These are phyloP conservation scores for Aspergillus chevalieri DNA, from an alignment of 2,329 filamentous ascomycete species.

Conservation along the genomic window DNA sequence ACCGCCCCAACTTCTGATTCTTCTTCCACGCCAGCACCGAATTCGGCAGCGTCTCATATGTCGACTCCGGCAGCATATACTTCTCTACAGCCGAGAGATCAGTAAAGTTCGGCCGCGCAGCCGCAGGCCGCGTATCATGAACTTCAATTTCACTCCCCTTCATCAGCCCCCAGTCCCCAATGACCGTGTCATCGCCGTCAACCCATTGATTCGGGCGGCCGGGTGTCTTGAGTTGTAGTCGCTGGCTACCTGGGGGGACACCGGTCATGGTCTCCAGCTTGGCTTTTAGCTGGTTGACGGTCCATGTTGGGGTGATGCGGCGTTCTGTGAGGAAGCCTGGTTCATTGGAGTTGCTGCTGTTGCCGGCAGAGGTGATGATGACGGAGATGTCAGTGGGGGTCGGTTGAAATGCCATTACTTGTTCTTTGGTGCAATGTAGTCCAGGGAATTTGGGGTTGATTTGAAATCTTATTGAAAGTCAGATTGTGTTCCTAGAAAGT, in stretches of 20 bases:
- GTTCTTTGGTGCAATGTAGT: not conserved
- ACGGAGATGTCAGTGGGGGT: slow-evolving; percentile 36
- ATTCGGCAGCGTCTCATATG: slow-evolving; percentile 80
- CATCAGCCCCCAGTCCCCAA: slow-evolving; percentile 46
- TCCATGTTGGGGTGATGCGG: slow-evolving; percentile 88
- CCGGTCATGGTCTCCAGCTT: slow-evolving; percentile 93
- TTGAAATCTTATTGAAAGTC: no score
- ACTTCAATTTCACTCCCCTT: slow-evolving; percentile 49
- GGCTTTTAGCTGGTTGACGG: slow-evolving; percentile 71
- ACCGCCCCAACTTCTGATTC: slow-evolving; percentile 88
- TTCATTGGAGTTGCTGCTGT: slow-evolving; percentile 12
- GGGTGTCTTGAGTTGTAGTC: slow-evolving; percentile 63
- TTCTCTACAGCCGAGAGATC: slow-evolving; percentile 79
- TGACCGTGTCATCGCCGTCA: slow-evolving; percentile 63
- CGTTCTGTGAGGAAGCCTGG: slow-evolving; percentile 65
- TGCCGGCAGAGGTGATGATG: slow-evolving; percentile 29
- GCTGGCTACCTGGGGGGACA: slow-evolving; percentile 73
- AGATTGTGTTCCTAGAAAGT: no score
- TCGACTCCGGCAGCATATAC: slow-evolving; percentile 76
- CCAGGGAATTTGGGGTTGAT: no score
- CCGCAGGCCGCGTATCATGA: slow-evolving; percentile 69
- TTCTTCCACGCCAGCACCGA: slow-evolving; percentile 95
- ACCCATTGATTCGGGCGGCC: slow-evolving; percentile 56
- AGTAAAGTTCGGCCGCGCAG: slow-evolving; percentile 69
- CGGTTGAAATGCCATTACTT: slow-evolving; percentile 29